These are phyloP conservation scores for Neltuma alba DNA, from an alignment of 306 rosid species.

Conservation along the genomic window DNA sequence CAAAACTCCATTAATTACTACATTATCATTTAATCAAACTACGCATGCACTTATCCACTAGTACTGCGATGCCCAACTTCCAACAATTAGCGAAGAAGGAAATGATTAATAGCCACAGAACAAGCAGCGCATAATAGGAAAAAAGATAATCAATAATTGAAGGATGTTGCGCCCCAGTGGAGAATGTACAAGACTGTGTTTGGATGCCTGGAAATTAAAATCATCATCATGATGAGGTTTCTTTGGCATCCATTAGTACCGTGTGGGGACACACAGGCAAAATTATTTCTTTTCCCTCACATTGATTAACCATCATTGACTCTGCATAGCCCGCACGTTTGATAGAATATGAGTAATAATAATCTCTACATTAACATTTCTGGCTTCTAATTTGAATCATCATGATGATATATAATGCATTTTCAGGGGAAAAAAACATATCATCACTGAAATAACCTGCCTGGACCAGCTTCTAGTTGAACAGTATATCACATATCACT, in stretches of 20 bases:
- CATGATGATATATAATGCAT: conserved; percentile 50
- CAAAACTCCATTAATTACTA: conserved; percentile 46
- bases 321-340: conserved; percentile 43
- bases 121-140: not conserved
- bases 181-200: conserved; percentile 33
- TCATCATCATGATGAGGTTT: conserved; percentile 38
- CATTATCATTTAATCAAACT: conserved; percentile 33
- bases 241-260: conserved; percentile 27
- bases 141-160: not conserved
- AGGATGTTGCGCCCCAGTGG: conserved; percentile 4
- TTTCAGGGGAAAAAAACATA: conserved; percentile 1
- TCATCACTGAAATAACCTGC: not conserved
- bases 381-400: conserved; percentile 42
- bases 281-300: conserved; percentile 34
- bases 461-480: too few species aligned
- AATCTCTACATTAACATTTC: conserved; percentile 33
- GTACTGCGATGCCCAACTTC: too few species aligned
- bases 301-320: conserved; percentile 38
- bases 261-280: conserved; percentile 37
- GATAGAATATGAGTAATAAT: conserved; percentile 29
- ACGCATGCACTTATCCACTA: not conserved
- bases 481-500: too few species aligned
- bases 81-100: not conserved
- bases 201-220: conserved; percentile 20
- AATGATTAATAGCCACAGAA: not conserved